Evolutionary conservation across 2,329 filamentous ascomycete species (phyloP).

Genomic region (Orbilia javanica): DNA sequence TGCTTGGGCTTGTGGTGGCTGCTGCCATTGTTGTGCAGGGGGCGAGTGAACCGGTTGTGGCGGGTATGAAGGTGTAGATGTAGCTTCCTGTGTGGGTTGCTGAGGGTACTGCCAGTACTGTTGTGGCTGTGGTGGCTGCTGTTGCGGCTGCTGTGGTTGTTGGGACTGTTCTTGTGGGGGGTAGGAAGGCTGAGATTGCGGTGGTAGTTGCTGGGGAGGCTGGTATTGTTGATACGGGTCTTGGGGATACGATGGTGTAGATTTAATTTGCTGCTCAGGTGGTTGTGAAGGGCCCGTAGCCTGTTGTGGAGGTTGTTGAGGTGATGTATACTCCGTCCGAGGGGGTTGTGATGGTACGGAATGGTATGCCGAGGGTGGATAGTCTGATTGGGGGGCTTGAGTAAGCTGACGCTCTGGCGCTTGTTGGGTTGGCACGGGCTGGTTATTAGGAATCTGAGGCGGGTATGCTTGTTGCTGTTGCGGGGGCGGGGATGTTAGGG

Average conservation of each 20-base stretch:
- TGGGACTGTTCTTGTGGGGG: slow-evolving; percentile 56
- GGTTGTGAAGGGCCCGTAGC: slow-evolving; percentile 58
- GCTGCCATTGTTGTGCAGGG: slow-evolving; percentile 35
- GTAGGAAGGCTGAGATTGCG: slow-evolving; percentile 59
- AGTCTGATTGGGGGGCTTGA: slow-evolving; percentile 59
- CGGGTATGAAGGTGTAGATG: slow-evolving; percentile 37
- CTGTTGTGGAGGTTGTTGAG: slow-evolving; percentile 59
- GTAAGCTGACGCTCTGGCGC: slow-evolving; percentile 39
- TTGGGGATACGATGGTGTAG: slow-evolving; percentile 44
- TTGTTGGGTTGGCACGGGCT: slow-evolving; percentile 61
- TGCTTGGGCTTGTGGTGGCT: slow-evolving; percentile 60
- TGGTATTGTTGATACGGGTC: slow-evolving; percentile 62
- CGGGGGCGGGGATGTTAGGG: slow-evolving; percentile 61
- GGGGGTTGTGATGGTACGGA: slow-evolving; percentile 48
- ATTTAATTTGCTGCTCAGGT: slow-evolving; percentile 27
- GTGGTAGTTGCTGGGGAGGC: slow-evolving; percentile 60
- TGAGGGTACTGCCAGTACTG: slow-evolving; percentile 69
- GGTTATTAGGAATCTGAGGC: slow-evolving; percentile 61
- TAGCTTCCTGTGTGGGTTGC: slow-evolving; percentile 23
- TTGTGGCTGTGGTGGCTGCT: slow-evolving; percentile 66
- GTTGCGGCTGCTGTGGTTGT: slow-evolving; percentile 54
- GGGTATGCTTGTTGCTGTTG: slow-evolving; percentile 63
- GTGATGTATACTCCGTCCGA: slow-evolving; percentile 57
- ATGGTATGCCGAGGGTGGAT: slow-evolving; percentile 63
- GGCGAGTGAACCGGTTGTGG: slow-evolving; percentile 15